phyloP scores from a whole-genome alignment of 2,329 filamentous ascomycete species.

The Penicillium sp. region DNA sequence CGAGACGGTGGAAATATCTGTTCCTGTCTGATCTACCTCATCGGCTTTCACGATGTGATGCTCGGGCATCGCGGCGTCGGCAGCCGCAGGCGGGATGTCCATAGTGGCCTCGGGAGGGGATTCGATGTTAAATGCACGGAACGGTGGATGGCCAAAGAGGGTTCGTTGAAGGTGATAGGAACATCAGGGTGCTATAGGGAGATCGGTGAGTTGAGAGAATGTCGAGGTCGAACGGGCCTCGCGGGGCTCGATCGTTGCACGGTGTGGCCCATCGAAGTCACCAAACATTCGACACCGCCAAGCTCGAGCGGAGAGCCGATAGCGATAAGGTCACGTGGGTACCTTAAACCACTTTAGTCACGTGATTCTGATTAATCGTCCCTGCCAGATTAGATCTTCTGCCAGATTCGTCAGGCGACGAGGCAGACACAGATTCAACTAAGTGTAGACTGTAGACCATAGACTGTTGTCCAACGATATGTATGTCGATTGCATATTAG shows the following conservation, averaged over 20 bases:
- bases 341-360: too few species aligned
- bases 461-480: too few species aligned
- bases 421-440: too few species aligned
- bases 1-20: slow-evolving; percentile 50
- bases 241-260: slow-evolving; percentile 5
- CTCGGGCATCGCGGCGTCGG: slow-evolving; percentile 32
- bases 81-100: slow-evolving; percentile 30
- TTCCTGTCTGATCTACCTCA: slow-evolving; percentile 54
- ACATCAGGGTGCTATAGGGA: slow-evolving; percentile 7
- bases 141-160: slow-evolving; percentile 8
- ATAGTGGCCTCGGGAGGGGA: slow-evolving; percentile 20
- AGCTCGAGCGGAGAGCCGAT: background rate
- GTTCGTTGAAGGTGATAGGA: background rate
- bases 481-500: too few species aligned
- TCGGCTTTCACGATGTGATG: slow-evolving; percentile 54
- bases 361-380: too few species aligned
- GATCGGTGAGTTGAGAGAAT: background rate
- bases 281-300: background rate
- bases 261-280: slow-evolving; percentile 2
- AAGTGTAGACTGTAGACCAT: too few species aligned
- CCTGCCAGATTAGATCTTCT: too few species aligned
- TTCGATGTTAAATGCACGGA: slow-evolving; percentile 4
- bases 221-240: background rate
- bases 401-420: too few species aligned
- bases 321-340: background rate